Conservation (phyloP, 208 protist genomes). For the Acanthamoeba healyi region DNA sequence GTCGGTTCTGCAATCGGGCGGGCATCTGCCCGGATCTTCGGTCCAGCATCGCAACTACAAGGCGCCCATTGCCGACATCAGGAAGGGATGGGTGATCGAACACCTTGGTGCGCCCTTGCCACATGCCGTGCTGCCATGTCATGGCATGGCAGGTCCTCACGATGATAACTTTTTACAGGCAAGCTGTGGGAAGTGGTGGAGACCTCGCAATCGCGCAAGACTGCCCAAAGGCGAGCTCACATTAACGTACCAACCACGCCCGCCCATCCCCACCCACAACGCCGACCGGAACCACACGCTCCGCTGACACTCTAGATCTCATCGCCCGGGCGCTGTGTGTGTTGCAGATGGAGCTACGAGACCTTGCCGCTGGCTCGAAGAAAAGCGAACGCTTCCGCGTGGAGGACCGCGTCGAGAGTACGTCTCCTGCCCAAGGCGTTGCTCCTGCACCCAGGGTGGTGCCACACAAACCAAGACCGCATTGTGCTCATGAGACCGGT, state of each 20-base stretch:
- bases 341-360: conserved; percentile 44
- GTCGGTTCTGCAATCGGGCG: not conserved
- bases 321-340: too few relatives aligned
- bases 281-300: too few relatives aligned
- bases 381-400: conserved; percentile 51
- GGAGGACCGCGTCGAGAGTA: not conserved
- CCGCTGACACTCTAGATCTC: too few relatives aligned
- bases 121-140: not conserved
- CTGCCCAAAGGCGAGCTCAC: conserved; percentile 21
- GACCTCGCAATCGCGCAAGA: conserved; percentile 39
- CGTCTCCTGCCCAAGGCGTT: too few relatives aligned
- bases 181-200: conserved; percentile 46
- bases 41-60: conserved; percentile 15
- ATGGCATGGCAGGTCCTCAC: not conserved
- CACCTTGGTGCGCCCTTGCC: not conserved
- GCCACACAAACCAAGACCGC: too few relatives aligned
- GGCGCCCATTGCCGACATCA: conserved; percentile 20
- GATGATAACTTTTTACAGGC: not conserved
- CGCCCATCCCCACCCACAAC: too few relatives aligned
- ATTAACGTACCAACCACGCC: conserved; percentile 48
- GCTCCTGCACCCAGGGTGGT: too few relatives aligned
- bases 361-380: conserved; percentile 1
- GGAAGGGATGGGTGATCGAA: conserved; percentile 39
- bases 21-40: not conserved
- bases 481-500: too few relatives aligned